Base-by-base conservation (phyloP, 176 grass and related monocot genomes). In the Oryza meridionalis region DNA sequence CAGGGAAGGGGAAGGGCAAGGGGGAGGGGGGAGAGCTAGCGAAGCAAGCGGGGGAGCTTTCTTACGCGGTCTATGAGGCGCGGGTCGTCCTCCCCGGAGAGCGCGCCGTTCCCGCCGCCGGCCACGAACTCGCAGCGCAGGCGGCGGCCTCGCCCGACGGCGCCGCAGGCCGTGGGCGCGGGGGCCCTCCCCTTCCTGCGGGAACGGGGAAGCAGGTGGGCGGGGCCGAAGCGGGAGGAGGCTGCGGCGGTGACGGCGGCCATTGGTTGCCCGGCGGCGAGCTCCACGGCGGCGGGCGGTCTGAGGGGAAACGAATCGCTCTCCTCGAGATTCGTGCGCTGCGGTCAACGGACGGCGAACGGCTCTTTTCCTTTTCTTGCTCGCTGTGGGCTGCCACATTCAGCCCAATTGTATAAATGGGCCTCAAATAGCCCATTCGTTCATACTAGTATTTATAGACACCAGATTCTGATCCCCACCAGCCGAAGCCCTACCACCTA, bases 61-160 rank as follows among this genome's bases (percentile, higher is more conserved):
- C 81, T 89, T 85, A 98, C 96, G 69, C 91, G 91, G 67, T 95
- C 96, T 9, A 89, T 37, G 25, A 87, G 33, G 6, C 92, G 90
- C 80, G 86, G 84, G 79, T 93, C 90, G 2, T 84, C 76, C 93
- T 94, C 93, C 21, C 93, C 85, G 19, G 87, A 87, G 70, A 95
- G 89, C 50, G 89, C 91, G 69, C 88, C 93, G 77, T 99, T 99
- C 19, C 90, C 93, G 13, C 90, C 91, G 69, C 90, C 91, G 45
- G 83, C 66, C 69, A 95, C 85, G 73, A 92, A 87, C 91, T 95
- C 91, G 86, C 89, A 98, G 21, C 89, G 89, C 31, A 98, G 74
- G 59, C 78, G 84, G 58, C 76, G 81, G 5, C 15, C 65, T 69
- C 83, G 83, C 24, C 79, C 59, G 11, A 80, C 44, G 62, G 66